phyloP scores from a whole-genome alignment of 306 rosid species.

The Boehmeria nivea region DNA sequence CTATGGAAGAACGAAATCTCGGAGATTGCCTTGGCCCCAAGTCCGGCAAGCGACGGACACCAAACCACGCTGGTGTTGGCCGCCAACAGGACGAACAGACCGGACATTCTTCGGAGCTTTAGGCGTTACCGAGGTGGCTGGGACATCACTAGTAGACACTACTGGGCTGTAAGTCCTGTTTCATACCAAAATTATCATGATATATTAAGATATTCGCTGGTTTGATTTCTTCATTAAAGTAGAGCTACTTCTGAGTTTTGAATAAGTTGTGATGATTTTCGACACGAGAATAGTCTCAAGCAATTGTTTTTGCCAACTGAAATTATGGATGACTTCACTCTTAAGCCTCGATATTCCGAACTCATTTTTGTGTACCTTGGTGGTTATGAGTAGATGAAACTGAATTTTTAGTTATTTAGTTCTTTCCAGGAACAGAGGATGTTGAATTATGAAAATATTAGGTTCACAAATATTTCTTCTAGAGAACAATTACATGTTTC shows the following conservation, averaged over 20 bases:
- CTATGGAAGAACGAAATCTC: constrained; percentile 58
- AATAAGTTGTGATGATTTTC: background rate
- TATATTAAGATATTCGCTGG: too few species aligned
- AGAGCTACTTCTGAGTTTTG: background rate
- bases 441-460: too few species aligned
- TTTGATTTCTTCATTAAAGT: constrained; percentile 9
- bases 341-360: background rate
- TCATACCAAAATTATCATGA: too few species aligned
- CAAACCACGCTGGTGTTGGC: constrained; percentile 66
- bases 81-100: constrained; percentile 71
- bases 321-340: too few species aligned
- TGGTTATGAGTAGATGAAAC: background rate
- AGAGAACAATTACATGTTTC: too few species aligned
- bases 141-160: constrained; percentile 72
- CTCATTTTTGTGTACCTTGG: background rate
- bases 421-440: background rate
- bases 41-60: constrained; percentile 37
- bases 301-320: too few species aligned
- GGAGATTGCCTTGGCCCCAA: constrained; percentile 57
- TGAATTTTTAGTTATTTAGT: constrained; percentile 3
- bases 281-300: too few species aligned
- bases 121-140: constrained; percentile 71
- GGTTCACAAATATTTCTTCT: too few species aligned
- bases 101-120: constrained; percentile 68
- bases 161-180: constrained; percentile 86